A percentile compares a stretch with the other conserved stretches of the same genome.
Evolutionary conservation across 2,329 filamentous ascomycete species (phyloP).

Genomic region (Fonsecaea multimorphosa): DNA sequence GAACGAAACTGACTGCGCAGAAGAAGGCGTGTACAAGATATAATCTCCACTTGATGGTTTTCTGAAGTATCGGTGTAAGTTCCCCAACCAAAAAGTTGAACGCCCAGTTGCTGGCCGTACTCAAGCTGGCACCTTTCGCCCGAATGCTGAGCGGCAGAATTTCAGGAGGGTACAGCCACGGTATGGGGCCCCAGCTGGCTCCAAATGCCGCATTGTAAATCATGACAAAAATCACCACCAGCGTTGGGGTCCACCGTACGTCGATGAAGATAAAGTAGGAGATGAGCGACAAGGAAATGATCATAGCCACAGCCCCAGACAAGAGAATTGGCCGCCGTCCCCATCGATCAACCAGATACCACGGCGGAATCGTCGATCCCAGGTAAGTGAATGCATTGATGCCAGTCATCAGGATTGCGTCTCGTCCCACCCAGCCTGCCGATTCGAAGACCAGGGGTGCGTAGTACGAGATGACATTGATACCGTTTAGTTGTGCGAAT

Average conservation of each 20-base stretch:
- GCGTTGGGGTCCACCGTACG: slow-evolving; percentile 73
- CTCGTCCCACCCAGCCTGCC: slow-evolving; percentile 89
- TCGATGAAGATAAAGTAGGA: slow-evolving; percentile 96
- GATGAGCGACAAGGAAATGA: slow-evolving; percentile 82
- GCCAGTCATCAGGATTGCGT: slow-evolving; percentile 94
- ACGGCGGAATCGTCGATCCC: slow-evolving; percentile 89
- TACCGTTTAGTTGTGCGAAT: slow-evolving; percentile 94
- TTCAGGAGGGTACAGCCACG: slow-evolving; percentile 98
- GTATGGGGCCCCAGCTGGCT: slow-evolving; percentile 96
- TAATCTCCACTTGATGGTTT: slow-evolving; percentile 88
- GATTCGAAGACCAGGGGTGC: slow-evolving; percentile 95
- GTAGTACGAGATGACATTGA: slow-evolving; percentile 99
- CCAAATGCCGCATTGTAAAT: slow-evolving; percentile 98
- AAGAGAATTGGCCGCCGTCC: slow-evolving; percentile 88
- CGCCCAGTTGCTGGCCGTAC: slow-evolving; percentile 96
- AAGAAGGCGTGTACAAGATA: slow-evolving; percentile 97
- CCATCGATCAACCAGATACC: slow-evolving; percentile 95
- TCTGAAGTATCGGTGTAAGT: slow-evolving; percentile 90
- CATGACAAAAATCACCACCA: slow-evolving; percentile 96
- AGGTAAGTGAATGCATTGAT: slow-evolving; percentile 94
- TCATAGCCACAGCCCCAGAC: slow-evolving; percentile 87
- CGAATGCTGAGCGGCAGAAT: slow-evolving; percentile 95
- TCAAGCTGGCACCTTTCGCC: slow-evolving; percentile 94
- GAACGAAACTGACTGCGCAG: slow-evolving; percentile 91
- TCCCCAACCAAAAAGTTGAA: slow-evolving; percentile 98